Evolutionary conservation across 2,329 filamentous ascomycete genomes (phyloP), one percentile per base, ranked within the genome.

Genomic region (Fusarium siculi): DNA sequence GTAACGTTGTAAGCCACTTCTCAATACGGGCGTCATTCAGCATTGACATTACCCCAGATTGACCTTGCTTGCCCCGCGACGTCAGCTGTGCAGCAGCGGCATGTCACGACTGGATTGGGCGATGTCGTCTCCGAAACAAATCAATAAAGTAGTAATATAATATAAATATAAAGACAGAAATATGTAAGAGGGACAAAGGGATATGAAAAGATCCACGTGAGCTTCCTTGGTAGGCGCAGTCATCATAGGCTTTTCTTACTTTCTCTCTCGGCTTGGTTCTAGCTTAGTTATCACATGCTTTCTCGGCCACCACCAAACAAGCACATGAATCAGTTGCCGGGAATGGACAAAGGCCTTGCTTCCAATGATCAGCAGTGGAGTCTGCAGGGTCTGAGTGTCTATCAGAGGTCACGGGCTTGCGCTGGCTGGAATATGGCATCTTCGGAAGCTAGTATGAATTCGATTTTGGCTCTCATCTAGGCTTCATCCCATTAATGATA

Each of bases 21-120:
- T 55, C 52, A 39, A 68, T 76, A 71, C 65, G 75, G 76, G 77
- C 77, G 79, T 80, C 79, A 80, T 80, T 68, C 77, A 77, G 67
- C 63, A 39, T 39, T 19, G 70, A 32, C 50, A 50, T 68, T 70
- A 73, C 68, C 74, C 75, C 72, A 65, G 61, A 56, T 70, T 37
- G 43, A 50, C 62, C 62, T 53, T 39, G 23, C 34, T 28, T 73
- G 70, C 71, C 71, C 71, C 71, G 67, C 70, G 70, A 72, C 62
- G 67, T 74, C 62, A 73, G 65, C 44, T 73, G 52, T 70, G 53
- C 42, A 66, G 53, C 42, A 62, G 28, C 46, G 40, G 70, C 70
- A 73, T 54, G 53, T 57, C 66, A 66, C 30, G 47, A 36, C 39
- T 53, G 9, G 47, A 50, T 21, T 37, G 18, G 49, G 19, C 54